A percentile compares a stretch with the other conserved stretches of the same genome.
Conservation (phyloP, 1,284 basidiomycete species). For the Fomitopsis schrenkii region DNA sequence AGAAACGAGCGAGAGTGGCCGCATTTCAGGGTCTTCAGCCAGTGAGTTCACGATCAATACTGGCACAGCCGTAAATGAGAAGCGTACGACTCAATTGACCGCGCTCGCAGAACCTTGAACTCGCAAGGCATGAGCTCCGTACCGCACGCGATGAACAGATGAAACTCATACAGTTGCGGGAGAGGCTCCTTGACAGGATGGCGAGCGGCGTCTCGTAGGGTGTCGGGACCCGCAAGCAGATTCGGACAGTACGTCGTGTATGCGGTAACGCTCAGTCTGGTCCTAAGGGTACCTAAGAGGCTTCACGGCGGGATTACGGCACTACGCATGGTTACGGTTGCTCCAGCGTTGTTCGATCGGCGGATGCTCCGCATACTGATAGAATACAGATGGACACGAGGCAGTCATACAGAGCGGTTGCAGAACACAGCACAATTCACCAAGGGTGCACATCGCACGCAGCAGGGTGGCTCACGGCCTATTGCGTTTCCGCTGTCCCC, state of each 20-base stretch:
- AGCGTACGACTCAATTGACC: not conserved
- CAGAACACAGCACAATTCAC: not conserved
- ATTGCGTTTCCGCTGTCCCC: conserved; percentile 9
- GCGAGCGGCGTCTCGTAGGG: conserved; percentile 13
- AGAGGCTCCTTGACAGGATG: conserved; percentile 43
- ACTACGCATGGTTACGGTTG: not conserved
- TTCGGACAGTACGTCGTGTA: no score
- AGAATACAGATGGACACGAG: not conserved
- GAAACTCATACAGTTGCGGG: conserved; percentile 40
- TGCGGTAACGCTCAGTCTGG: no score
- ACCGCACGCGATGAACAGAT: conserved; percentile 38
- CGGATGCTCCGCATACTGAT: not conserved
- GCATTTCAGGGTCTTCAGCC: conserved; percentile 47
- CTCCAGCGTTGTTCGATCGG: not conserved
- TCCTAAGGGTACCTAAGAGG: no score
- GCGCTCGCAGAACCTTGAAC: conserved; percentile 37
- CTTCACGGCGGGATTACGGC: not conserved
- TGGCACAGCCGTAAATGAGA: not conserved
- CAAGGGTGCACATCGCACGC: not conserved
- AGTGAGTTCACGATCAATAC: conserved; percentile 24
- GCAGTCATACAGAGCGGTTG: not conserved
- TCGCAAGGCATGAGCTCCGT: conserved; percentile 39
- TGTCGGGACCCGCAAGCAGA: not conserved
- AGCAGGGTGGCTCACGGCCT: not conserved
- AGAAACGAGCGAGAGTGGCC: conserved; percentile 38